These are phyloP conservation scores for Pythium angustatum DNA, from an alignment of 352 stramenopile genomes.

Conservation along the genomic window DNA sequence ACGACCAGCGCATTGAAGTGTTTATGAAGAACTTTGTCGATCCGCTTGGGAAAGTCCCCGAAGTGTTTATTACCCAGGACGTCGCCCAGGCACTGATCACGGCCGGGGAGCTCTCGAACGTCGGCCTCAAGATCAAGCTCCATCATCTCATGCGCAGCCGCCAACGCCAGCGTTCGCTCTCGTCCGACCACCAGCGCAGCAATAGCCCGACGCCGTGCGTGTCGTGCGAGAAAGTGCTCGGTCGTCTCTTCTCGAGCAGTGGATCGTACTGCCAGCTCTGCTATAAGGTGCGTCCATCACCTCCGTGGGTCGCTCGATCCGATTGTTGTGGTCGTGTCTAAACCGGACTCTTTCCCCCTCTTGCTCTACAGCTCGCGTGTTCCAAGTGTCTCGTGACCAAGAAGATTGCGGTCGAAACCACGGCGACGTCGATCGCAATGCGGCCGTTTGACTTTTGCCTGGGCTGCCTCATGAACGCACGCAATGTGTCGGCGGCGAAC, in stretches of 20 bases:
- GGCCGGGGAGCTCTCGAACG: slow-evolving; percentile 12
- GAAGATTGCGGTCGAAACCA: slow-evolving; percentile 22
- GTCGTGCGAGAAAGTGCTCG: slow-evolving; percentile 11
- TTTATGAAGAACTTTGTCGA: slow-evolving; percentile 51
- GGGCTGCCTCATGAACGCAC: slow-evolving; percentile 10
- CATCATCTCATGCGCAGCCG: slow-evolving; percentile 36
- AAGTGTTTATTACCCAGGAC: slow-evolving; percentile 49
- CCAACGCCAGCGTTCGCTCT: not conserved
- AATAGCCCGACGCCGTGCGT: slow-evolving; percentile 5
- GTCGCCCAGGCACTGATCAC: slow-evolving; percentile 33
- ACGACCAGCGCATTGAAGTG: slow-evolving; percentile 41
- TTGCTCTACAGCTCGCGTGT: slow-evolving; percentile 10
- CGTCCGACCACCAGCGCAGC: not conserved
- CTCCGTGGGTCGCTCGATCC: not conserved
- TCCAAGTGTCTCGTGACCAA: slow-evolving; percentile 25
- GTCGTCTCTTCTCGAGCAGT: not conserved
- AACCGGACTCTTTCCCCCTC: not conserved
- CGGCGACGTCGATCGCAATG: not conserved
- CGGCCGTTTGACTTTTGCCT: slow-evolving; percentile 20
- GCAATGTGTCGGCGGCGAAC: not conserved
- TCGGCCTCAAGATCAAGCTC: slow-evolving; percentile 52
- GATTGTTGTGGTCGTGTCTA: not conserved
- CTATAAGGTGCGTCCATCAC: slow-evolving; percentile 12
- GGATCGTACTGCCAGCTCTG: slow-evolving; percentile 25
- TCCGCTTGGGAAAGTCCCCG: slow-evolving; percentile 35